A percentile compares a stretch with the other conserved stretches of the same genome.
Evolutionary conservation across 164 flowering plant species (phyloP).

Genomic region (Warburgia ugandensis): DNA sequence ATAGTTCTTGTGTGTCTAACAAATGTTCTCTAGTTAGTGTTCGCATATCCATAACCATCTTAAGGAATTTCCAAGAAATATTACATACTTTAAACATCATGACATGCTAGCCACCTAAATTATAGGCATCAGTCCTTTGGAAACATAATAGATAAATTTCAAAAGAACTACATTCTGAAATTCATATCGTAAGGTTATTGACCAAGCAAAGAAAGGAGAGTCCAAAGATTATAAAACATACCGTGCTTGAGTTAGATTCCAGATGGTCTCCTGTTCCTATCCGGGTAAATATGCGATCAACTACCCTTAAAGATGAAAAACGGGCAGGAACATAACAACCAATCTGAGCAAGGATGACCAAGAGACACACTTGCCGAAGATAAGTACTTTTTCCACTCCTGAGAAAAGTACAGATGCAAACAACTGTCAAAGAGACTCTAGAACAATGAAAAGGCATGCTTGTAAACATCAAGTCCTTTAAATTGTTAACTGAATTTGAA

Average conservation of each 20-base stretch:
- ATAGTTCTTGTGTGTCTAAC: too few species aligned
- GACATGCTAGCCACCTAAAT: too few species aligned
- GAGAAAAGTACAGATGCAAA: constrained; percentile 7
- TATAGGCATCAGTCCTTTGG: too few species aligned
- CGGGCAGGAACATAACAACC: constrained; percentile 97
- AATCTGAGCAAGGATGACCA: constrained; percentile 91
- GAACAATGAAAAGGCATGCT: constrained; percentile 5
- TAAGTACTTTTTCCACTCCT: constrained; percentile 99
- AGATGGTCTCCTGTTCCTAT: constrained; percentile 90
- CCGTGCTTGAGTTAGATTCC: constrained; percentile 98
- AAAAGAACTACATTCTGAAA: too few species aligned
- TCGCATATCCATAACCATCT: too few species aligned
- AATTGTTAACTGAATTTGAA: neutral
- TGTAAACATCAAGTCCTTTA: neutral
- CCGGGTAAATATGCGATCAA: constrained; percentile 93
- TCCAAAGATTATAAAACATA: constrained; percentile 18
- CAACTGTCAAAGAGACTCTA: neutral
- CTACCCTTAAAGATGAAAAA: constrained; percentile 69
- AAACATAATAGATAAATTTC: too few species aligned
- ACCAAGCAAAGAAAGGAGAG: neutral
- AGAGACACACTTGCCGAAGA: constrained; percentile 94
- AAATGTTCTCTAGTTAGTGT: too few species aligned
- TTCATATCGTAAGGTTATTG: too few species aligned
- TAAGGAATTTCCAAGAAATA: too few species aligned
- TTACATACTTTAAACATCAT: too few species aligned